Evolutionary conservation across 208 protist species (phyloP), one percentile per base, ranked within the genome.

Genomic region (Trypanosoma congolense): DNA sequence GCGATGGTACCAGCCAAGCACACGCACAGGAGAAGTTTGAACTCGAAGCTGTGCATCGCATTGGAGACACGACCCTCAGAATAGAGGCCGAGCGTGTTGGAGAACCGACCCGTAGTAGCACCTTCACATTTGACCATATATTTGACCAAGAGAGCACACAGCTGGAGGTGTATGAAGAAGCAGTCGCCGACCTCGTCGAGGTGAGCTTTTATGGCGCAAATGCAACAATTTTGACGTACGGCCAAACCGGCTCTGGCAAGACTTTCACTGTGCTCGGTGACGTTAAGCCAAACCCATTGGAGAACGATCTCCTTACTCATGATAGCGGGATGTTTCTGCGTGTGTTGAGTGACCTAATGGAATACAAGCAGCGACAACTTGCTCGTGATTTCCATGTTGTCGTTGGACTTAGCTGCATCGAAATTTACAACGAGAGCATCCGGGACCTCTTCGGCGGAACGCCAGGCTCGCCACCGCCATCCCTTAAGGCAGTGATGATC

Each of bases 401-500:
- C 0, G 52, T 77, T 31, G 63, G 65, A 16, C 56, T 77, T 24
- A 66, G 58, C 30, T 74, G 68, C 51, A 45, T 81, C 1, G 75
- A 81, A 35, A 81, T 81, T 45, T 81, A 81, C 50, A 75, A 74
- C 26, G 70, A 81, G 50, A 61, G 55, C 25, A 59, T 81, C 30
- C 56, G 71, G n/a, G 75, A 81, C 49, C 57, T 81, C n/a, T 78
- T 81, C 19, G 64, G 64, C 18, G 64, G 64, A n/a, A 56, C 33
- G 29, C 43, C 42, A n/a, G 78, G 73, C 22, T 79, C 71, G 58
- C 47, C 68, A 19, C 80, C 86, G 8, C 86, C 86, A 19, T 44
- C 72, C 26, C 57, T 93, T 56, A 90, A 90, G 66, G 80, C 86
- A 3, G 73, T 87, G n/a, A 83, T 72, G 65, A 54, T 68, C 45